A percentile compares a stretch with the other conserved stretches of the same genome.
Evolutionary conservation across 805 yeast genomes (phyloP).

Genomic region (Hanseniaspora guilliermondii): DNA sequence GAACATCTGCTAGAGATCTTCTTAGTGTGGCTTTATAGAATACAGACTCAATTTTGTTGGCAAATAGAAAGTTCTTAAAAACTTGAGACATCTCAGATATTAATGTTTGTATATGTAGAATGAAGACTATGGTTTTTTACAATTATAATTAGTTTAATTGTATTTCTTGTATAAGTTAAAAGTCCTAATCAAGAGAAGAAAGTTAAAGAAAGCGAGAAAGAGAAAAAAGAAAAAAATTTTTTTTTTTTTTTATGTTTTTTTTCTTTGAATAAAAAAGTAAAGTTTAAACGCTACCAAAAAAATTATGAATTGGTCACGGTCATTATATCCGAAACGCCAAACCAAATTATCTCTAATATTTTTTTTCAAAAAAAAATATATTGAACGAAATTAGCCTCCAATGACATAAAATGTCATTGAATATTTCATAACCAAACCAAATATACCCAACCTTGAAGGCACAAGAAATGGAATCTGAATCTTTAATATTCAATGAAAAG

Average conservation of each 20-base stretch:
- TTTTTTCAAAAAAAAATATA: no score
- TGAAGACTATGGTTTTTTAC: no score
- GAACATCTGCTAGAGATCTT: constrained; percentile 12
- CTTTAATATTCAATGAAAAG: background rate
- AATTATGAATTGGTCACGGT: background rate
- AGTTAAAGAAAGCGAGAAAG: no score
- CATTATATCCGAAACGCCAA: background rate
- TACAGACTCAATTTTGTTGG: constrained; percentile 2
- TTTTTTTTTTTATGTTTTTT: no score
- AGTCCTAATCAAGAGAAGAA: no score
- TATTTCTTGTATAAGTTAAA: no score
- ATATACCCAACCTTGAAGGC: no score
- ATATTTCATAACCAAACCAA: no score
- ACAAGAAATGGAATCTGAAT: background rate
- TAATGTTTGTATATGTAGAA: background rate
- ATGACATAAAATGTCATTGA: background rate
- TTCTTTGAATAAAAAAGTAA: no score
- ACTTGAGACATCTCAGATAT: background rate
- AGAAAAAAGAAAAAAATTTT: no score
- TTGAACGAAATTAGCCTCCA: background rate
- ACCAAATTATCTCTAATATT: background rate
- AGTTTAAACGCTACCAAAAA: background rate
- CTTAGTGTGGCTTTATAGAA: constrained; percentile 7
- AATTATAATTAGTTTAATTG: no score
- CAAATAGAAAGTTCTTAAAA: background rate